Base-by-base conservation (phyloP, 768 basidiomycete genomes). In the Rossbeevera mucosa region DNA sequence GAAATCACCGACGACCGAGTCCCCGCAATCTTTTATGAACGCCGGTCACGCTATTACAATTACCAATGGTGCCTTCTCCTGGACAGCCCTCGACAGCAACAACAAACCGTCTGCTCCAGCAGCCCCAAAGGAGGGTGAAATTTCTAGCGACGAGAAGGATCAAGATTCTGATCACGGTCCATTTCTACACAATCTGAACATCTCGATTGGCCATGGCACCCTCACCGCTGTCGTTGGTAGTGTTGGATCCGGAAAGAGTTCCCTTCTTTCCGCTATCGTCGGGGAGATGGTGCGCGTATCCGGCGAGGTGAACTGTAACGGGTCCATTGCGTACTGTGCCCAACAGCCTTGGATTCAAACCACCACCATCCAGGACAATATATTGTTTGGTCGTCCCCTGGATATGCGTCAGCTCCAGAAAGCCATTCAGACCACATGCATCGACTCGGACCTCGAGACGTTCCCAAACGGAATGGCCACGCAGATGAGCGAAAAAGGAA, bases 401-500 rank as follows among this genome's bases (percentile, higher is more conserved):
- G 52, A 69, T 48, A 44, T 63, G 36, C 57, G 25, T 24, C 65
- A 52, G 22, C 60, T 66, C 41, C 62, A 69, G 36, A 62, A 50
- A 44, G 65, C 66, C 16, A 58, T 67, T 29, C 54, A 61, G 42
- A 61, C 56, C 11, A 65, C 66, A 5, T 66, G 64, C 28, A 66
- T 67, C 22, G 61, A 65, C 30, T 59, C 62, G 13, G 65, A 67
- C 46, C 59, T 67, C 38, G 66, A 67, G 30, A 57, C 59, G 0
- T 63, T 68, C 51, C 64, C 66, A 3, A 48, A 57, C 31, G 65
- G 65, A 21, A 60, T 67, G 57, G 65, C 64, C 31, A 78, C 77
- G 2, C 74, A 78, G 58, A 69, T 78, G 53, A 77, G 74, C 26
- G 76, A 78, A 56, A 76, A 76, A 54, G 76, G 76, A 29, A 65